Percentiles rank a stretch among this genome's conserved stretches.
Evolutionary conservation across 352 stramenopile genomes (phyloP).

Genomic region (Globisporangium paroecandrum): DNA sequence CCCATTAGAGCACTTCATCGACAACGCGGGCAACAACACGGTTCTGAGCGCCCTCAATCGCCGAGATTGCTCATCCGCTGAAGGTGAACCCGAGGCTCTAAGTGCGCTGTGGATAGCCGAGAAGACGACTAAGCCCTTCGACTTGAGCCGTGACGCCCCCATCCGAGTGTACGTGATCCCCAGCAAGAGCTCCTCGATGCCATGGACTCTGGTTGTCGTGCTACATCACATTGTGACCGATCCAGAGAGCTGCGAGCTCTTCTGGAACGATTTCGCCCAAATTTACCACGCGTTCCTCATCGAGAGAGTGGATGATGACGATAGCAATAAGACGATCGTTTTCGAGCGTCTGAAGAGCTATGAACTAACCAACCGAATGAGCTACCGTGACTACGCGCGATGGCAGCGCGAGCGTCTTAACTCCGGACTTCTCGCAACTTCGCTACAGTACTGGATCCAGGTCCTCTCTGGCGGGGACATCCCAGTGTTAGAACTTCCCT

Average conservation of each 20-base stretch:
- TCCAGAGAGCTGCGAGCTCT: conserved; percentile 36
- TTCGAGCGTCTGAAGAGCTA: background rate
- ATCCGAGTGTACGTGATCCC: conserved; percentile 38
- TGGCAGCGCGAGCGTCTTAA: conserved; percentile 42
- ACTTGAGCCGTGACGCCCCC: conserved; percentile 30
- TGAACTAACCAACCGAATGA: conserved; percentile 12
- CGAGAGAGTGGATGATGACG: background rate
- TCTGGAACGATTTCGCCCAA: conserved; percentile 39
- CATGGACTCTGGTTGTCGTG: conserved; percentile 37
- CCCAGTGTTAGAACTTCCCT: conserved; percentile 37
- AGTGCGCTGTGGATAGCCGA: conserved; percentile 25
- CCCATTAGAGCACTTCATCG: conserved; percentile 19
- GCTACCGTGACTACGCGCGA: conserved; percentile 46
- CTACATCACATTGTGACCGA: conserved; percentile 61
- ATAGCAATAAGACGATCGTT: background rate
- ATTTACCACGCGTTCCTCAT: conserved; percentile 21
- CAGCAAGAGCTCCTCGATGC: background rate
- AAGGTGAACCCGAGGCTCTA: background rate
- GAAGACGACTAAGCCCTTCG: conserved; percentile 26
- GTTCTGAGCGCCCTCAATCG: background rate
- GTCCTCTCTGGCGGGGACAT: conserved; percentile 23
- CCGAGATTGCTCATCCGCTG: background rate
- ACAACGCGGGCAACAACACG: conserved; percentile 9
- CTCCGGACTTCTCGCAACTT: conserved; percentile 28
- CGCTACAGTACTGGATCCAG: conserved; percentile 47